A percentile compares a stretch with the other conserved stretches of the same genome.
These are phyloP conservation scores for Jaminaea rosea DNA, from an alignment of 1,284 basidiomycete species.

Conservation along the genomic window DNA sequence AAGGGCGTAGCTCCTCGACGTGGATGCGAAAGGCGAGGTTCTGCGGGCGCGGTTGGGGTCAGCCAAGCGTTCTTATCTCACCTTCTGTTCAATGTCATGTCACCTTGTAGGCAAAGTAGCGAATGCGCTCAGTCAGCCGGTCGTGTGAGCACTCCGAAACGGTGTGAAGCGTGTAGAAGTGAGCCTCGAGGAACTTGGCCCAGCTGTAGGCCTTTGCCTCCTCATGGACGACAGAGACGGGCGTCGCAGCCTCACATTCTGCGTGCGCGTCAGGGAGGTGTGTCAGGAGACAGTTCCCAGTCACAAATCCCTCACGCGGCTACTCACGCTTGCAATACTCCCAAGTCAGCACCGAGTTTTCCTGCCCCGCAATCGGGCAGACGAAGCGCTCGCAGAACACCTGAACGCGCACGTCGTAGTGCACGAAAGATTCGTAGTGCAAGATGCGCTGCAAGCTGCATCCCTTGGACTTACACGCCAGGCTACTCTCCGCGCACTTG, in stretches of 20 bases:
- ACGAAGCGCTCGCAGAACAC: constrained; percentile 53
- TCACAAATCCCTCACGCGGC: neutral
- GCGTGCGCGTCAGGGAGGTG: neutral
- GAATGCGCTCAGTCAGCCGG: constrained; percentile 82
- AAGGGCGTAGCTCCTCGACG: constrained; percentile 67
- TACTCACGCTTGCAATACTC: constrained; percentile 60
- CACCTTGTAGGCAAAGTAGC: constrained; percentile 67
- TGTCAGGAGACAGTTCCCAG: neutral
- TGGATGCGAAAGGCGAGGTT: constrained; percentile 75
- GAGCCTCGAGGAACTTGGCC: constrained; percentile 81
- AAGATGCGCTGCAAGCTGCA: constrained; percentile 72
- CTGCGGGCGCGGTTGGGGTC: constrained; percentile 14
- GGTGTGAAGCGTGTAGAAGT: constrained; percentile 76
- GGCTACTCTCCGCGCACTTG: constrained; percentile 61
- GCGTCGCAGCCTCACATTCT: constrained; percentile 50
- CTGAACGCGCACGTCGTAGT: constrained; percentile 73
- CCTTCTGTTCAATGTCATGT: too few species aligned
- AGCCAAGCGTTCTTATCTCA: too few species aligned
- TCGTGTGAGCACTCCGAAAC: constrained; percentile 79
- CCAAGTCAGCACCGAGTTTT: constrained; percentile 63
- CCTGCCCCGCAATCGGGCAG: constrained; percentile 49
- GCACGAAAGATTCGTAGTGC: constrained; percentile 80
- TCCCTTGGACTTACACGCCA: constrained; percentile 65
- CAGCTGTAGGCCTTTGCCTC: constrained; percentile 91
- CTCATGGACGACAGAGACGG: constrained; percentile 78